Base-by-base conservation (phyloP, 192 early-diverging fungal genomes). In the Diversispora eburnea region DNA sequence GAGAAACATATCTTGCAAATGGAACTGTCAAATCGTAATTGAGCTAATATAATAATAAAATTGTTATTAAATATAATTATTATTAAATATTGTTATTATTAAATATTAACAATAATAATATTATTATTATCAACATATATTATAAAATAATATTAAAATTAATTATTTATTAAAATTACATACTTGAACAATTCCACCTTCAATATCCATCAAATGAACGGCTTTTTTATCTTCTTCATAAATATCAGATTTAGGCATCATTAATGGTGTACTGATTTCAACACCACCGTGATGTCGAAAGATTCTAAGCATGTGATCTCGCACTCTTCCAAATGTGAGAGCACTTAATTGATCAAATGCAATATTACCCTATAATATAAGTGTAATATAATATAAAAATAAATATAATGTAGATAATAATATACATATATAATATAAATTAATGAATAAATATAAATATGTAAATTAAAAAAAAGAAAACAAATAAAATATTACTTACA, bases 21-120 rank as follows among this genome's bases (percentile, higher is more conserved):
- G 95, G 94, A 10, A 91, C 90, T 0, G 94, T 96, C 76, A 96
- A 83, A 82, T 98, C 95, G 77, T 88, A 92, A 0, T 94, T 94
- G 20, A 94, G 72, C 72, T 93, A 63, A 43, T 45, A 41, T 13
- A 3, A n/a, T n/a, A n/a, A n/a, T n/a, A n/a, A n/a, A n/a, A n/a
- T n/a, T n/a, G n/a, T n/a, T n/a, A n/a, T n/a, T n/a, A n/a, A n/a
- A n/a, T n/a, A n/a, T n/a, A n/a, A n/a, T n/a, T n/a, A n/a, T n/a
- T n/a, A n/a, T n/a, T n/a, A n/a, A n/a, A n/a, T n/a, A n/a, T n/a
- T n/a, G n/a, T n/a, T n/a, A n/a, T n/a, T n/a, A n/a, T n/a, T n/a
- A n/a, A n/a, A n/a, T n/a, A n/a, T n/a, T 33, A 33, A 33, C 2
- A 33, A 33, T 33, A 33, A 33, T 33, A 33, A 33, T 33, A 33